Conservation (phyloP, 2,329 filamentous ascomycete genomes). For the Didymella pomorum region DNA sequence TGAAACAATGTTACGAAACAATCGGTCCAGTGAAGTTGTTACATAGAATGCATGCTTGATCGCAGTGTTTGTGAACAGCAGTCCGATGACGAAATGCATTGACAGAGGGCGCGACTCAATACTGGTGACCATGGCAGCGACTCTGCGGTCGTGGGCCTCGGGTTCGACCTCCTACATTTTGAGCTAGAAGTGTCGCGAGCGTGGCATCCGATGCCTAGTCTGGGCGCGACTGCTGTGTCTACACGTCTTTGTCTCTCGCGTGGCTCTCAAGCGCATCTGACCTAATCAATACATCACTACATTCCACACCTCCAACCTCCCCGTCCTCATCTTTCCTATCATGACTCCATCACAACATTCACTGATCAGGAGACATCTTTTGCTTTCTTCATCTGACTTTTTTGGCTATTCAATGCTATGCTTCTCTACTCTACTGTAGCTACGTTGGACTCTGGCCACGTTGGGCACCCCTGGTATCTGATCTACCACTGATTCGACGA, state of each 20-base stretch:
- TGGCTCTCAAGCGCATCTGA: not conserved
- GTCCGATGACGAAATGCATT: no score
- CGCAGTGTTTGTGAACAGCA: no score
- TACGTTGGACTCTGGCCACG: not conserved
- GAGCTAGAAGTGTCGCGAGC: not conserved
- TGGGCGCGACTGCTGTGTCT: not conserved
- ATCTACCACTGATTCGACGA: not conserved
- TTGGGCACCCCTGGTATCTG: not conserved
- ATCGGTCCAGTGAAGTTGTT: no score
- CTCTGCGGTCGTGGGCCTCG: not conserved
- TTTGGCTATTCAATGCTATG: not conserved
- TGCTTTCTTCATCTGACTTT: not conserved
- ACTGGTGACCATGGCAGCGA: not conserved
- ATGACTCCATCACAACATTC: not conserved
- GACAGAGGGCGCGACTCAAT: not conserved
- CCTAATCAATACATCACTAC: not conserved
- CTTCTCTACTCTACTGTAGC: constrained; percentile 1
- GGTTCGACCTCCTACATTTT: not conserved
- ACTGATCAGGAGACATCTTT: not conserved
- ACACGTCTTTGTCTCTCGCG: not conserved
- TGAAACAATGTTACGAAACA: no score
- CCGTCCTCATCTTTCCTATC: not conserved
- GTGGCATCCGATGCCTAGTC: not conserved
- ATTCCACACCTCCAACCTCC: not conserved
- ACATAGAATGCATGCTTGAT: no score